Conservation (phyloP, 192 early-diverging fungal genomes). For the Backusella morwellensis region DNA sequence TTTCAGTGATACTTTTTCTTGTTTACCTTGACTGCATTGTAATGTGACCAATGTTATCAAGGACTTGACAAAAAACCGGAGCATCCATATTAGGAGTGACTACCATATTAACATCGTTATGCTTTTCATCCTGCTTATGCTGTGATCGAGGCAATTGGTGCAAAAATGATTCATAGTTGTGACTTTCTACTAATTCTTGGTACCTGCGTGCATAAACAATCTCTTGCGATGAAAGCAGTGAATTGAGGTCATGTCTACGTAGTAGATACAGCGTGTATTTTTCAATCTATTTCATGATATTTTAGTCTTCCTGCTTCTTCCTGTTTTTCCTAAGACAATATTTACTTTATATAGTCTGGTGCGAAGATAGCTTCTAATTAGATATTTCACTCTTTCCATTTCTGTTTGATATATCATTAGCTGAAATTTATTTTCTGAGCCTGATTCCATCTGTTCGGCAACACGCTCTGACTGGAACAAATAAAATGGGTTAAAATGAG, state of each 20-base stretch:
- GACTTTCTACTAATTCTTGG: slow-evolving; percentile 44
- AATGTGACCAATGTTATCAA: slow-evolving; percentile 46
- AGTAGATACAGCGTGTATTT: slow-evolving; percentile 45
- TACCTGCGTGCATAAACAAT: slow-evolving; percentile 49
- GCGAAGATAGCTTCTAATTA: slow-evolving; percentile 60
- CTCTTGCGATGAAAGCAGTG: slow-evolving; percentile 50
- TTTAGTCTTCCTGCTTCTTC: not conserved
- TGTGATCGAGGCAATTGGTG: slow-evolving; percentile 46
- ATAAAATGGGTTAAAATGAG: not conserved
- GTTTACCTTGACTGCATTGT: slow-evolving; percentile 18
- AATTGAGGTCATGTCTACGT: slow-evolving; percentile 27
- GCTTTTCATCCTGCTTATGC: slow-evolving; percentile 46
- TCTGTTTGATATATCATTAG: slow-evolving; percentile 62
- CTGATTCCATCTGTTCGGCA: slow-evolving; percentile 30
- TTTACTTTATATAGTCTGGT: slow-evolving; percentile 62
- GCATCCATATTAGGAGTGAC: slow-evolving; percentile 53
- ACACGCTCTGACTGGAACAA: slow-evolving; percentile 25
- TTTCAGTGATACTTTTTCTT: slow-evolving; percentile 21
- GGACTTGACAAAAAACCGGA: slow-evolving; percentile 58
- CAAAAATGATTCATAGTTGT: slow-evolving; percentile 50
- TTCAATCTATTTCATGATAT: slow-evolving; percentile 50
- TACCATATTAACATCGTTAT: slow-evolving; percentile 37
- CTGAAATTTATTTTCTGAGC: slow-evolving; percentile 43
- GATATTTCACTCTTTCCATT: slow-evolving; percentile 65
- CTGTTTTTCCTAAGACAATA: not conserved